Evolutionary conservation across 2,329 filamentous ascomycete species (phyloP), one percentile per base, ranked within the genome.

Genomic region (Blastomyces silverae): DNA sequence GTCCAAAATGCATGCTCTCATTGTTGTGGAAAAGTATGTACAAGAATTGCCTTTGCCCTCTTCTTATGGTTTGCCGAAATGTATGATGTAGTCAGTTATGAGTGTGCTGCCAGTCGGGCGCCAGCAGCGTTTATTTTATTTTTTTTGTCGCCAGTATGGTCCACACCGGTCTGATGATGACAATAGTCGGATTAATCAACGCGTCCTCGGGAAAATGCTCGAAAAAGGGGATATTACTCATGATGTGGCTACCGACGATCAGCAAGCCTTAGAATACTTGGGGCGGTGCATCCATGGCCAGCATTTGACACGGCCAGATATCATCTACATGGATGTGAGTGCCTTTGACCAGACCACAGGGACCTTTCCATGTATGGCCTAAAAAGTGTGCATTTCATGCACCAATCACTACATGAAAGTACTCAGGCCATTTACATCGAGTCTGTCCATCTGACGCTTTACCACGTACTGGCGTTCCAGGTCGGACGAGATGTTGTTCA

Each of bases 321-420:
- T 59, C 25, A 59, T 59, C 39, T 44, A 25, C 37, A 25, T 59
- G n/a, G 37, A 59, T 17, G 56, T 59, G 44, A 44, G 56, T 59
- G 25, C 3, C 50, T 28, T 10, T 53, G 17, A 11, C 25, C n/a
- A 28, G 11, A 28, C 22, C 1, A 39, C 37, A 13, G 37, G 2
- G 22, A 11, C 15, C 13, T 53, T 53, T 53, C 50, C 50, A 46
- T 5, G 37, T 39, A n/a, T 17, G 15, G 44, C 44, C 44, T 46
- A 46, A 46, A 46, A 5, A 13, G 11, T 46, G 2, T 46, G 5
- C 44, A 46, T 46, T 46, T 8, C 20, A 46, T 46, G 17, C 17
- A 7, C 6, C 31, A n/a, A 22, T 57, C 10, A 3, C 50, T 34
- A 57, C 4, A n/a, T 59, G 10, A 10, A 39, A 13, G 37, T 13